Conservation (phyloP, 2,329 filamentous ascomycete species). For the Beauveria asiatica region DNA sequence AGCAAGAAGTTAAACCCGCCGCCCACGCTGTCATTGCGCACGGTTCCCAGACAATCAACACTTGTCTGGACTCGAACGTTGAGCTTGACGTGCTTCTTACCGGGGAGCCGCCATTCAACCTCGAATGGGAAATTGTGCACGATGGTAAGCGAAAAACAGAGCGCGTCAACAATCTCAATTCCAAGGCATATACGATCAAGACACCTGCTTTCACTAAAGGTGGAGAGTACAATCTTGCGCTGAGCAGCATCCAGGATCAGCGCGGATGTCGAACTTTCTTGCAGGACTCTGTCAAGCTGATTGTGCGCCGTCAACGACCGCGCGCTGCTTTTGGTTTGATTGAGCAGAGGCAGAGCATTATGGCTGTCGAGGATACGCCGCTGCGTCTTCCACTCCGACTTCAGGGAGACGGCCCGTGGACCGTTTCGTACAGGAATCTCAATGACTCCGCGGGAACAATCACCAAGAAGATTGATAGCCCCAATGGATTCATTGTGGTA, state of each 20-base stretch:
- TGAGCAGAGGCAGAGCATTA: slow-evolving; percentile 67
- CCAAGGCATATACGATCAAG: slow-evolving; percentile 58
- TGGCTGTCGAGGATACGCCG: slow-evolving; percentile 66
- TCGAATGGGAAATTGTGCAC: slow-evolving; percentile 91
- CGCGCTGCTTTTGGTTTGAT: slow-evolving; percentile 78
- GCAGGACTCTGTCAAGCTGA: slow-evolving; percentile 76
- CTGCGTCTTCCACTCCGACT: slow-evolving; percentile 75
- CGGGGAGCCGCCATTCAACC: slow-evolving; percentile 77
- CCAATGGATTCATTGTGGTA: slow-evolving; percentile 63
- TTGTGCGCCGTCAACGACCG: slow-evolving; percentile 80
- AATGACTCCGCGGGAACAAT: slow-evolving; percentile 41
- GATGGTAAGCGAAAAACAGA: slow-evolving; percentile 74
- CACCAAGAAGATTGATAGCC: slow-evolving; percentile 39
- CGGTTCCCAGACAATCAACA: slow-evolving; percentile 46
- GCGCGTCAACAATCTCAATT: slow-evolving; percentile 54
- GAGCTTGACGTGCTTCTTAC: slow-evolving; percentile 65
- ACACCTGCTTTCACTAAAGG: slow-evolving; percentile 69
- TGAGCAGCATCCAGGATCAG: slow-evolving; percentile 79
- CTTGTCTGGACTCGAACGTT: slow-evolving; percentile 77
- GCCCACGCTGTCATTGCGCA: slow-evolving; percentile 67
- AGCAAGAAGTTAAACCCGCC: slow-evolving; percentile 89
- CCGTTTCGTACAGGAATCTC: slow-evolving; percentile 63
- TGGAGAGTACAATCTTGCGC: slow-evolving; percentile 80
- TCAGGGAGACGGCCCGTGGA: slow-evolving; percentile 81
- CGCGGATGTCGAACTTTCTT: slow-evolving; percentile 80